Conservation (phyloP, 441 rosid genomes). For the Raphanus hybrid region DNA sequence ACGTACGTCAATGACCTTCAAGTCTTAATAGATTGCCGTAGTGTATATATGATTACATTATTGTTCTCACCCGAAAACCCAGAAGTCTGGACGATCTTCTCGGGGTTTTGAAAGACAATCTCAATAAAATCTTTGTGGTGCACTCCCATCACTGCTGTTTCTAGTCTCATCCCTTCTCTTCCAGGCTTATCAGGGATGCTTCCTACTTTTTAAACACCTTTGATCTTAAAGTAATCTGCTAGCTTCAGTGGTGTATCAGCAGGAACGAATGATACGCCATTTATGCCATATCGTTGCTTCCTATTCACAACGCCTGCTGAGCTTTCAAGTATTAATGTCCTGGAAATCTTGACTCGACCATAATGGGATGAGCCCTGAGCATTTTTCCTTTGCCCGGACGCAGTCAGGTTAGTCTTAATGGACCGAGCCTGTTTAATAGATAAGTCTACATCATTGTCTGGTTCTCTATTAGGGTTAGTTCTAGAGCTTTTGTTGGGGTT, state of each 20-base stretch:
- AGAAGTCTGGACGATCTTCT: slow-evolving; percentile 59
- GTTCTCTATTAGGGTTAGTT: not conserved
- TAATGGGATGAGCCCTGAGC: not conserved
- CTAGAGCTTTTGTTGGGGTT: not conserved
- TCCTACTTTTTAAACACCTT: no score
- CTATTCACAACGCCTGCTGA: not conserved
- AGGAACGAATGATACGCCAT: not conserved
- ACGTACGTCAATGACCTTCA: not conserved
- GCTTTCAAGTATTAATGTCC: not conserved
- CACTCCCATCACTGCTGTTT: not conserved
- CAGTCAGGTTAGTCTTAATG: not conserved
- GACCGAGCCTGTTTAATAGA: not conserved
- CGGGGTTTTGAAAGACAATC: slow-evolving; percentile 64
- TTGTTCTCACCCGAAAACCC: slow-evolving; percentile 75
- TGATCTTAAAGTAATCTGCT: no score
- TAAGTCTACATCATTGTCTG: not conserved
- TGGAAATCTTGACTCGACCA: not conserved
- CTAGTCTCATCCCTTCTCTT: no score
- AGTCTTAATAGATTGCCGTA: not conserved
- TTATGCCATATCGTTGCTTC: not conserved
- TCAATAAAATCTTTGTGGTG: slow-evolving; percentile 57
- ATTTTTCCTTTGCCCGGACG: not conserved
- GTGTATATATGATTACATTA: not conserved
- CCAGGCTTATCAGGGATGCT: no score
- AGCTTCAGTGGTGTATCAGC: not conserved